Percentiles rank a stretch among this genome's conserved stretches.
Conservation (phyloP, 2,329 filamentous ascomycete genomes). For the Gliomastix tumulicola region DNA sequence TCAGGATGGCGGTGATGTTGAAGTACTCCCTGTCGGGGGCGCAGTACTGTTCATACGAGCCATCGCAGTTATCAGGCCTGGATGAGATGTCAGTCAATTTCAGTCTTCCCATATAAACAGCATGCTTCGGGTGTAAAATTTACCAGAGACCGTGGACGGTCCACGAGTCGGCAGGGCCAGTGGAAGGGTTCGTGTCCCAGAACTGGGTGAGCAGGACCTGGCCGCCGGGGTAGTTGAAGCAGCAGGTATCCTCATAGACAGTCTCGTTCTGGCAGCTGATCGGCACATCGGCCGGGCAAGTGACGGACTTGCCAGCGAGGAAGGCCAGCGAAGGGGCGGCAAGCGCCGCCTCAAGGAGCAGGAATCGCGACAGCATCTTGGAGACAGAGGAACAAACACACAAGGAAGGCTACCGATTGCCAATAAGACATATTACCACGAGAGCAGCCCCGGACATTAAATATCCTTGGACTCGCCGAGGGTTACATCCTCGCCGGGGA, state of each 20-base stretch:
- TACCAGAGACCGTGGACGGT: conserved; percentile 62
- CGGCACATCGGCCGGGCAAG: conserved; percentile 25
- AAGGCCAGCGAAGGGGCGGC: conserved; percentile 1
- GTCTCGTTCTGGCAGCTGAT: conserved; percentile 41
- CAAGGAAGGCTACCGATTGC: no score
- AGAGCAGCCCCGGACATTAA: no score
- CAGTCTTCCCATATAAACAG: background rate
- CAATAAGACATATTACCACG: no score
- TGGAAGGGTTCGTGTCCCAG: conserved; percentile 62
- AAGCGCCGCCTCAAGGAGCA: background rate
- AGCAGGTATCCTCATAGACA: conserved; percentile 57
- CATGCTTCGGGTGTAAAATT: background rate
- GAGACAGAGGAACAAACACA: no score
- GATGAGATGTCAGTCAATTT: background rate
- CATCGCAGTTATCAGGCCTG: conserved; percentile 59
- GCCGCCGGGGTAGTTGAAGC: conserved; percentile 61
- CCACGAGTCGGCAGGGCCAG: conserved; percentile 62
- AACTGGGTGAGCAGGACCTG: conserved; percentile 70
- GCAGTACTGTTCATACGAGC: conserved; percentile 61
- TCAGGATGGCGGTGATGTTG: conserved; percentile 58
- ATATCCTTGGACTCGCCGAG: no score
- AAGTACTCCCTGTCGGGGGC: conserved; percentile 53
- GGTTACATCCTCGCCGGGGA: no score
- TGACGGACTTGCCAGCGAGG: conserved; percentile 1
- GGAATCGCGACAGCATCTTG: background rate